Base-by-base conservation (phyloP, 2,329 filamentous ascomycete species). In the Nigrograna mackinnonii region DNA sequence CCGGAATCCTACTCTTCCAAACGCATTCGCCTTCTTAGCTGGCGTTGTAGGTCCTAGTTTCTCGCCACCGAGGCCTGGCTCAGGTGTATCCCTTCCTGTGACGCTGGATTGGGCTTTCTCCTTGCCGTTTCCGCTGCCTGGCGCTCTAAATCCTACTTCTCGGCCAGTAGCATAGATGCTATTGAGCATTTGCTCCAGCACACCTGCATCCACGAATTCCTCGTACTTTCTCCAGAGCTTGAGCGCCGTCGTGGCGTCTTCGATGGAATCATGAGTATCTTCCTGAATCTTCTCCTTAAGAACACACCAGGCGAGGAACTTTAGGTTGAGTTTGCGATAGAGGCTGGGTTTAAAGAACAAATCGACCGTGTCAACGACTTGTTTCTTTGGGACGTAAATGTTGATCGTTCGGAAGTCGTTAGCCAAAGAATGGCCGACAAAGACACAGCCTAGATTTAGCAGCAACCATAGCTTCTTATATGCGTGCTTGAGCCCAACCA, bases 381-480 rank as follows among this genome's bases (percentile, higher is more conserved):
- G 94, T 3, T 82, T 71, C 63, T 86, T 89, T 1, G 95, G 94
- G 0, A 99, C 87, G 66, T 96, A 89, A 42, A 99, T 96, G 68
- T 99, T 99, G 71, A 96, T 95, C 42, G 95, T 95, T 39, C 94
- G 89, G 72, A 99, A 97, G 69, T 99, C 94, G 56, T 94, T 92
- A 54, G 89, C 89, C 31, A 99, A 77, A 4, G 92, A 92, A 61
- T 99, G 94, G 2, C 94, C 94, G 4, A 99, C 81, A 65, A 99
- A 99, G 49, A 89, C 83, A 70, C 91, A 96, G 35, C 94, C 94
- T 0, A 97, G 79, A 63, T 99, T 99, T 22, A 99, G 80, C 14
- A 99, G 79, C 13, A 97, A 82, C 95, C 95, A 99, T 21, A 99
- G 83, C 68, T 96, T 96, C 72, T 99, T 99, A 77, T 97, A 99